Conservation (phyloP, 2,329 filamentous ascomycete genomes). For the Trichoderma arundinaceum region DNA sequence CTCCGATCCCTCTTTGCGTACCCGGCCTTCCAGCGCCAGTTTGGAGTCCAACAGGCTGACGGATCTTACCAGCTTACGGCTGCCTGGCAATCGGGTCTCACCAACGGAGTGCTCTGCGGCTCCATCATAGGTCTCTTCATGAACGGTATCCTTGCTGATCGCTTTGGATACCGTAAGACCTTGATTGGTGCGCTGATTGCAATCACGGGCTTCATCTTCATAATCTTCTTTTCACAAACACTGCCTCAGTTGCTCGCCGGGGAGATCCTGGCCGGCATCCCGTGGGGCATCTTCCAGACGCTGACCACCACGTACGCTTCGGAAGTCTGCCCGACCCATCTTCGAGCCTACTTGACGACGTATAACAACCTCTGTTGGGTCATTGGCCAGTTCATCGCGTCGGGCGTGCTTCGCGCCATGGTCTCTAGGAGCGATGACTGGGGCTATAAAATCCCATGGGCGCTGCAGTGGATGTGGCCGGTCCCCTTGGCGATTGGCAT, state of each 20-base stretch:
- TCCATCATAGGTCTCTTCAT: slow-evolving; percentile 57
- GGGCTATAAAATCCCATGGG: slow-evolving; percentile 57
- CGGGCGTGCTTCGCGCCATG: slow-evolving; percentile 51
- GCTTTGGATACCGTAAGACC: slow-evolving; percentile 54
- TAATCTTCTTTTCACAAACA: slow-evolving; percentile 54
- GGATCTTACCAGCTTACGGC: slow-evolving; percentile 54
- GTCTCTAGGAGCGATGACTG: slow-evolving; percentile 47
- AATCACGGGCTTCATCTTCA: slow-evolving; percentile 53
- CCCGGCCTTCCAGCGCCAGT: slow-evolving; percentile 48
- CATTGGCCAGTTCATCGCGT: slow-evolving; percentile 54
- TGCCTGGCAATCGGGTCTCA: slow-evolving; percentile 59
- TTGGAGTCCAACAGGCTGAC: slow-evolving; percentile 45
- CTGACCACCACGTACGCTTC: slow-evolving; percentile 56
- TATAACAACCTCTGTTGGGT: slow-evolving; percentile 59
- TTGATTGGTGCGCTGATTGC: slow-evolving; percentile 51
- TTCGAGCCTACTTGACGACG: slow-evolving; percentile 56
- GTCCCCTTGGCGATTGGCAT: slow-evolving; percentile 51
- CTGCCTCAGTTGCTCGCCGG: slow-evolving; percentile 51
- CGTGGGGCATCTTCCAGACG: slow-evolving; percentile 56
- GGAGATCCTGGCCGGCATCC: slow-evolving; percentile 54
- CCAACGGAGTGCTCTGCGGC: slow-evolving; percentile 55
- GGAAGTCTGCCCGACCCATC: slow-evolving; percentile 52
- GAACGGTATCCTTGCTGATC: slow-evolving; percentile 56
- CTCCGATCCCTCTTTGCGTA: slow-evolving; percentile 51
- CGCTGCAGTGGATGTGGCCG: slow-evolving; percentile 57